Base-by-base conservation (phyloP, 495 filamentous ascomycete species). In the Bryoglossum gracile region DNA sequence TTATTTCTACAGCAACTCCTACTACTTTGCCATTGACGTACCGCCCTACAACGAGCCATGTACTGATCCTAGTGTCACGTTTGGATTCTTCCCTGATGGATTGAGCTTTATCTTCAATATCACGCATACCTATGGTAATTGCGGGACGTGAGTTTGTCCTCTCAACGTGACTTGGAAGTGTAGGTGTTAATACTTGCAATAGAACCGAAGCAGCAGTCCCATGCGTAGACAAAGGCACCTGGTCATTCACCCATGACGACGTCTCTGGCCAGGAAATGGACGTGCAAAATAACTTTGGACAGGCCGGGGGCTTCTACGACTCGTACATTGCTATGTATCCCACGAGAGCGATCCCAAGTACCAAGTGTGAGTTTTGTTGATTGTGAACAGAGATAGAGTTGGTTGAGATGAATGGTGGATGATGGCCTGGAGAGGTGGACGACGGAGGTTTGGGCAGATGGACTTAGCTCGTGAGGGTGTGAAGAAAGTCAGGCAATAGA, bases 341-440 rank as follows among this genome's bases (percentile, higher is more conserved):
- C 2, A 48, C 37, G 9, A 24, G 54, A 16, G 38, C 43, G 2
- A 23, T 52, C 1, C 25, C 48, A 2, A 52, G 48, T 36, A 14
- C 22, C 14, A 52, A 49, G 24, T 56, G 54, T 22, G 54, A 56
- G 25, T 56, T 56, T 34, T 56, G 54, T 17, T 53, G n/a, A n/a
- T n/a, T n/a, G n/a, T n/a, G n/a, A n/a, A n/a, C n/a, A n/a, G n/a
- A n/a, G n/a, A n/a, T n/a, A n/a, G n/a, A n/a, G n/a, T n/a, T n/a
- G n/a, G n/a, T n/a, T n/a, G n/a, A n/a, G n/a, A n/a, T n/a, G n/a
- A n/a, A n/a, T n/a, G n/a, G n/a, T n/a, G n/a, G n/a, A n/a, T n/a
- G n/a, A n/a, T n/a, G n/a, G n/a, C n/a, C n/a, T n/a, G n/a, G n/a
- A n/a, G n/a, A n/a, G n/a, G n/a, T n/a, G n/a, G n/a, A n/a, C n/a